A percentile compares a stretch with the other conserved stretches of the same genome.
Evolutionary conservation across 75 land plant species (phyloP).

Genomic region (Picea glauca): DNA sequence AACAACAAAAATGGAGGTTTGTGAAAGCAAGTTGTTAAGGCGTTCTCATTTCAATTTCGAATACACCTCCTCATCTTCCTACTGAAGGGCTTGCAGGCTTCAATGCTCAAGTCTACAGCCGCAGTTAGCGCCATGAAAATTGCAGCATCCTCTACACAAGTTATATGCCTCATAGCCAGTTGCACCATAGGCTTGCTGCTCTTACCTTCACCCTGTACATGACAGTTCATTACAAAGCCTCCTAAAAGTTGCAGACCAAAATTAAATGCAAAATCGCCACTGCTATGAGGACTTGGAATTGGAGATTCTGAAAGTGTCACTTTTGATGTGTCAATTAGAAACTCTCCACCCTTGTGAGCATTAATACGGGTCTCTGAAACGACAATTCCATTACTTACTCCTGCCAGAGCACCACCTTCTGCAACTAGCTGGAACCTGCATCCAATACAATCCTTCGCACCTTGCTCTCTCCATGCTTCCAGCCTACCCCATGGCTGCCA

Average conservation of each 20-base stretch:
- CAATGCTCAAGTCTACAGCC: constrained; percentile 81
- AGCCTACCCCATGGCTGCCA: constrained; percentile 60
- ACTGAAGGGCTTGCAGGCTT: constrained; percentile 85
- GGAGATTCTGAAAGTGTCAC: constrained; percentile 45
- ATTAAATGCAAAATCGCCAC: constrained; percentile 46
- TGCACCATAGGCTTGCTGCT: constrained; percentile 53
- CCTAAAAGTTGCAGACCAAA: constrained; percentile 23
- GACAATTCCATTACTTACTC: constrained; percentile 53
- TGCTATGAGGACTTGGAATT: constrained; percentile 59
- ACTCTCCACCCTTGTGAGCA: constrained; percentile 79
- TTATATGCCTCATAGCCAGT: constrained; percentile 64
- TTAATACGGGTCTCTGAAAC: constrained; percentile 63
- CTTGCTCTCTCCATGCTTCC: constrained; percentile 55
- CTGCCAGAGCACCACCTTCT: constrained; percentile 43
- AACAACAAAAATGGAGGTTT: not conserved
- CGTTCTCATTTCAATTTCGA: not conserved
- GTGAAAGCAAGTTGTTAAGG: not conserved
- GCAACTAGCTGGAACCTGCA: constrained; percentile 47
- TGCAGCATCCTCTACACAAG: constrained; percentile 69
- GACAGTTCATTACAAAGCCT: constrained; percentile 29
- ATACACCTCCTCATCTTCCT: constrained; percentile 25
- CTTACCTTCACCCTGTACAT: constrained; percentile 48
- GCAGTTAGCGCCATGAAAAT: constrained; percentile 68
- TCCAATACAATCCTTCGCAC: constrained; percentile 53
- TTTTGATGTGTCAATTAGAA: constrained; percentile 64